Evolutionary conservation across 208 protist species (phyloP), one percentile per base, ranked within the genome.

Genomic region (Crithidia acanthocephali): DNA sequence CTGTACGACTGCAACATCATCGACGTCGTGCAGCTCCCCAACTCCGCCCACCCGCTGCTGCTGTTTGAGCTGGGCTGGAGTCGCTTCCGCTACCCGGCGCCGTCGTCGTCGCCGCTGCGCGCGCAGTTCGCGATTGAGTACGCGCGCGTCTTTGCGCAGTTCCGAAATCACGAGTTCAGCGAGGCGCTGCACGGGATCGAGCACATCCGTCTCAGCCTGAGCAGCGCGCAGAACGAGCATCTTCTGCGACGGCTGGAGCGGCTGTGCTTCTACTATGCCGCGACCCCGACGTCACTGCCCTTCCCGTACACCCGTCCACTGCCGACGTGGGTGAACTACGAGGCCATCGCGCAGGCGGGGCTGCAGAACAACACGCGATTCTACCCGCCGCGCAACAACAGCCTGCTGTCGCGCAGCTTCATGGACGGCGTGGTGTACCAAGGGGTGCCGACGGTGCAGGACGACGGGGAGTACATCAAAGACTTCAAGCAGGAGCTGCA

Each of bases 1-100:
- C 50, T 72, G 58, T 94, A 94, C 64, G 88, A 96, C 44, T 93
- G 85, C 63, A 84, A 86, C 42, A 89, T 96, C 62, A 85, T 96
- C 0, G 91, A 96, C 65, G 86, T 94, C 20, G 83, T 96, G 32
- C 75, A 81, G 48, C 72, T 82, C 20, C 72, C 78, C 11, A 76
- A 74, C 52, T 64, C 79, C 22, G 73, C 79, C 28, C 81, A 83
- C 47, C 78, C 79, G 42, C 76, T 95, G 57, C 77, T 88, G 32
- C 79, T 95, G 32, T 95, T 93, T 59, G 88, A 95, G 58, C 80
- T 95, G n/a, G 68, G 79, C 52, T 62, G 66, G 15, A 75, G 44
- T 27, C 74, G 63, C 28, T 15, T 8, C 69, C 44, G 30, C 40
- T 52, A 44, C 67, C 52, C n/a, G 25, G 28, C 52, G 22, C n/a